Evolutionary conservation across 371 early-diverging fungal species (phyloP).

Genomic region (Apophysomyces sp.): DNA sequence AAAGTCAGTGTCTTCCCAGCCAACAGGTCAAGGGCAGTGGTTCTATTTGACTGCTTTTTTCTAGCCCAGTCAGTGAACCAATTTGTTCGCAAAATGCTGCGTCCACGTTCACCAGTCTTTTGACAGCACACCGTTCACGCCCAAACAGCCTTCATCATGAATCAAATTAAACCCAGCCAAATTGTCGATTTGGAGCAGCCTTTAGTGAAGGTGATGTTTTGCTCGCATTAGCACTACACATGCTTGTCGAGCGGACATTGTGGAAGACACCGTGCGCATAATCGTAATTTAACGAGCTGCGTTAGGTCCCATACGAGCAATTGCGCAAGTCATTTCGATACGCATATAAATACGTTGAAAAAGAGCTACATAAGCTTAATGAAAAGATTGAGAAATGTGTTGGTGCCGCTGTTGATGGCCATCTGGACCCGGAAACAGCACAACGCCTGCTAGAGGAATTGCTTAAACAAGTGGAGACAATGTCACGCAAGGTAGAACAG

Average conservation of each 20-base stretch:
- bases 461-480: slow-evolving; percentile 60
- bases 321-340: slow-evolving; percentile 76
- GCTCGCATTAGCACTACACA: not conserved
- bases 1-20: too few relatives aligned
- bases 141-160: slow-evolving; percentile 40
- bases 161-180: slow-evolving; percentile 74
- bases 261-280: slow-evolving; percentile 2
- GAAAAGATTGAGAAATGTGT: slow-evolving; percentile 44
- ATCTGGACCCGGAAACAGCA: slow-evolving; percentile 48
- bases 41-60: too few relatives aligned
- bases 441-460: slow-evolving; percentile 59
- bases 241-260: slow-evolving; percentile 1
- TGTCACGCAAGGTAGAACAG: slow-evolving; percentile 71
- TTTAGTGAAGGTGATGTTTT: slow-evolving; percentile 69
- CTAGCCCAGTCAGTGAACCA: too few relatives aligned
- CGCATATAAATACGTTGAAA: slow-evolving; percentile 82
- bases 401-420: slow-evolving; percentile 21
- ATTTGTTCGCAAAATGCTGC: too few relatives aligned
- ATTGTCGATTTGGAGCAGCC: slow-evolving; percentile 86
- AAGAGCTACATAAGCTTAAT: slow-evolving; percentile 61
- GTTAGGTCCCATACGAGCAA: slow-evolving; percentile 89
- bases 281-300: not conserved
- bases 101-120: too few relatives aligned
- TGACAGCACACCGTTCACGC: not conserved
- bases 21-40: too few relatives aligned